Conservation (phyloP, 2,329 filamentous ascomycete genomes). For the Botrytis tulipae region DNA sequence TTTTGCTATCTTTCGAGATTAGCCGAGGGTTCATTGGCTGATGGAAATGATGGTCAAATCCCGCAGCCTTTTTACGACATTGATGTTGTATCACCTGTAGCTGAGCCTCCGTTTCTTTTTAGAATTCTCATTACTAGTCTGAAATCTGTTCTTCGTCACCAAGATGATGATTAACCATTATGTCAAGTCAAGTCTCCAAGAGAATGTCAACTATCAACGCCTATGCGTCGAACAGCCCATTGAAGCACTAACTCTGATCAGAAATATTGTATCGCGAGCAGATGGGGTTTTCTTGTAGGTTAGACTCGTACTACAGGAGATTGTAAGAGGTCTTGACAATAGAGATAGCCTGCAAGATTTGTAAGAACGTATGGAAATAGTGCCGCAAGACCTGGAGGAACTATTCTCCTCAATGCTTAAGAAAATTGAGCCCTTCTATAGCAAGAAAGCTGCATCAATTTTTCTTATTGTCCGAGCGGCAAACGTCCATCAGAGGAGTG, state of each 20-base stretch:
- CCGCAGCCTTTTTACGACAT: too few species aligned
- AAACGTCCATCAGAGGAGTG: too few species aligned
- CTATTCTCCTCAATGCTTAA: slow-evolving; percentile 29
- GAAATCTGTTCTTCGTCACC: not conserved
- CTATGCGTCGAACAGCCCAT: not conserved
- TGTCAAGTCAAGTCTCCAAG: slow-evolving; percentile 11
- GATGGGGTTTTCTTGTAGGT: slow-evolving; percentile 25
- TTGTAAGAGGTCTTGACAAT: slow-evolving; percentile 20
- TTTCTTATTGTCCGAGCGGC: slow-evolving; percentile 2
- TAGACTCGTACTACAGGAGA: slow-evolving; percentile 17
- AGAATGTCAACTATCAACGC: not conserved
- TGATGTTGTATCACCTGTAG: too few species aligned
- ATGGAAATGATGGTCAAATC: not conserved
- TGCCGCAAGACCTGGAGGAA: slow-evolving; percentile 30
- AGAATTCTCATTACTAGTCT: not conserved
- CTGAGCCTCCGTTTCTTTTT: not conserved
- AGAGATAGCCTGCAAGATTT: slow-evolving; percentile 28
- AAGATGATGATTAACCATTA: slow-evolving; percentile 18
- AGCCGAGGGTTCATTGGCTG: not conserved
- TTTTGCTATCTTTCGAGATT: not conserved
- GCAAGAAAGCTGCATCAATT: not conserved
- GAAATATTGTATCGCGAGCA: slow-evolving; percentile 16
- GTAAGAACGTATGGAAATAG: slow-evolving; percentile 21
- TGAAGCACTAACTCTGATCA: not conserved
- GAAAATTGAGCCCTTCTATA: slow-evolving; percentile 26